Evolutionary conservation across 306 rosid species (phyloP).

Genomic region (Morella rubra): DNA sequence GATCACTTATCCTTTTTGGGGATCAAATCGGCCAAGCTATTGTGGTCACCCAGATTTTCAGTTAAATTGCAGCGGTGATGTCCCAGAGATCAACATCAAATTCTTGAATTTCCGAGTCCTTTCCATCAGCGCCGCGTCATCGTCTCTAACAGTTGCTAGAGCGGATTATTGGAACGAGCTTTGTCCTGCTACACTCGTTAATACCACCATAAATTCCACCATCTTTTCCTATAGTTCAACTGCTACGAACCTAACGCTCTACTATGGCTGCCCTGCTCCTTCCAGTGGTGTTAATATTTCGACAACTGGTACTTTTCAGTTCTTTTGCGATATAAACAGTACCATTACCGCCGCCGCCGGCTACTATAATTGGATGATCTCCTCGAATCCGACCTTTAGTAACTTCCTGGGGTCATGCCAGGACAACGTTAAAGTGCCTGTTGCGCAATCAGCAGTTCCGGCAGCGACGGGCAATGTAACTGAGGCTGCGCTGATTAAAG

Average conservation of each 20-base stretch:
- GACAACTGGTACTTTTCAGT: not conserved
- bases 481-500: conserved; percentile 22
- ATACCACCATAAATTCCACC: conserved; percentile 21
- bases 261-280: conserved; percentile 39
- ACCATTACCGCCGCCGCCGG: conserved; percentile 22
- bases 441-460: conserved; percentile 33
- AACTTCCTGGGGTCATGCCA: conserved; percentile 25
- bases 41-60: conserved; percentile 58
- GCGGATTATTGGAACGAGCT: conserved; percentile 38
- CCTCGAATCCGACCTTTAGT: too few relatives aligned
- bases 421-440: conserved; percentile 24
- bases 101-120: conserved; percentile 33
- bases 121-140: conserved; percentile 18
- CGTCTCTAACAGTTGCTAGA: conserved; percentile 37
- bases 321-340: conserved; percentile 36
- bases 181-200: conserved; percentile 28
- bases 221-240: conserved; percentile 26
- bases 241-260: conserved; percentile 28
- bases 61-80: conserved; percentile 37
- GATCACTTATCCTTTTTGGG: conserved; percentile 53
- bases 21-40: conserved; percentile 33
- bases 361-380: too few relatives aligned
- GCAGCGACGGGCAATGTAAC: not conserved
- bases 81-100: conserved; percentile 24
- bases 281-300: not conserved